phyloP scores from a whole-genome alignment of 2,329 filamentous ascomycete species.

The Daldinia sp. region DNA sequence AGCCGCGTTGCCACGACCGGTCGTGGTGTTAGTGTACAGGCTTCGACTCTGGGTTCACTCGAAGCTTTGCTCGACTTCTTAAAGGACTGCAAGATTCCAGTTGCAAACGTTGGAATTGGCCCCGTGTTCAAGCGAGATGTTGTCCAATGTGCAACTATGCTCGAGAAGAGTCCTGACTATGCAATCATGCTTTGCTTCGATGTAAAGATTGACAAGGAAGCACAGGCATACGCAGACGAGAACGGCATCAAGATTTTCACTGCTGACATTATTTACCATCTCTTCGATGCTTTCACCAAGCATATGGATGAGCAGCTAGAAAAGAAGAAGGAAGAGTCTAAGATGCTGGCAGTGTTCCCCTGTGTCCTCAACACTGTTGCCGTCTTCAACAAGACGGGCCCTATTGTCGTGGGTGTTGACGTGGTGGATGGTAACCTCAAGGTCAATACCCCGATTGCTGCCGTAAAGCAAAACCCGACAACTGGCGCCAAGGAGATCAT shows the following conservation, averaged over 20 bases:
- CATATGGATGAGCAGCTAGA: slow-evolving; percentile 89
- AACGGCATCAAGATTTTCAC: slow-evolving; percentile 98
- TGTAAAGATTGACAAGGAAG: slow-evolving; percentile 98
- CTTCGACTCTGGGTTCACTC: slow-evolving; percentile 94
- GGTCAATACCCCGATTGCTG: slow-evolving; percentile 88
- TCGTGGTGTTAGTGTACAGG: slow-evolving; percentile 95
- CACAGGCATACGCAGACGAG: slow-evolving; percentile 87
- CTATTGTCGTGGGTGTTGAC: slow-evolving; percentile 95
- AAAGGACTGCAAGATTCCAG: slow-evolving; percentile 94
- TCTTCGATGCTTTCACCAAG: slow-evolving; percentile 95
- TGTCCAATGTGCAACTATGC: slow-evolving; percentile 93
- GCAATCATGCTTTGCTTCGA: slow-evolving; percentile 99
- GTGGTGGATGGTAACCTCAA: slow-evolving; percentile 89
- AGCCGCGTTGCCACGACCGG: slow-evolving; percentile 91
- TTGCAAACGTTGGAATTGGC: slow-evolving; percentile 95
- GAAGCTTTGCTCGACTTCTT: slow-evolving; percentile 97
- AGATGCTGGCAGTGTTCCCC: slow-evolving; percentile 95
- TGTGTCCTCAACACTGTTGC: slow-evolving; percentile 89
- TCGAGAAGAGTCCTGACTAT: slow-evolving; percentile 93
- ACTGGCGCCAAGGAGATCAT: slow-evolving; percentile 87
- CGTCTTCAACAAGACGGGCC: slow-evolving; percentile 97
- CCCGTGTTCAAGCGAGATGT: slow-evolving; percentile 98
- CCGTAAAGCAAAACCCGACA: slow-evolving; percentile 80
- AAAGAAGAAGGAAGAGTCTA: slow-evolving; percentile 95
- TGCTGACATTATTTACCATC: slow-evolving; percentile 98